Evolutionary conservation across 176 grass and related monocot species (phyloP), one percentile per base, ranked within the genome.

Genomic region (Elaeis guineensis): DNA sequence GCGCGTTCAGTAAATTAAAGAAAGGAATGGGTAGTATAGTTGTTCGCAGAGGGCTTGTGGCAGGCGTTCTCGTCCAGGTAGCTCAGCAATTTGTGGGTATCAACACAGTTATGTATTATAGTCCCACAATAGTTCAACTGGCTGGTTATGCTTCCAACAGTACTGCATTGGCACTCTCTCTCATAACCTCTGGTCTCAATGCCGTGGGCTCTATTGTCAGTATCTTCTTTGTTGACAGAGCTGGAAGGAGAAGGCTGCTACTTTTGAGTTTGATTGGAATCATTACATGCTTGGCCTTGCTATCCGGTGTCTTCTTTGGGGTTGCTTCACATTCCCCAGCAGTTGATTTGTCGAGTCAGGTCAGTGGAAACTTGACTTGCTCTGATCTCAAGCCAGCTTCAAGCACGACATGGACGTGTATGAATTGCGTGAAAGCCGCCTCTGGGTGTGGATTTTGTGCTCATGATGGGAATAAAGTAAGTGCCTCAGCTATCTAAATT

Each of bases 101-200:
- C 75, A 97, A 97, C 51, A 91, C 93, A 19, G 93, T 97, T 39
- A 97, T 97, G 93, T 97, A 97, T 75, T 97, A 97, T 69, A 97
- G 93, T 57, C 93, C 93, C 25, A 97, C 93, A 28, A 91, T 97
- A 54, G 87, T 97, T 60, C 93, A 97, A 68, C 74, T 91, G 15
- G 87, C 87, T 3, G 87, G 87, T 12, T 97, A 80, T 16, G 87
- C 87, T 52, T 91, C 87, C 20, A 97, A 97, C 61, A 79, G 80
- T 73, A 97, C 87, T 21, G 84, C 84, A 50, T 63, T 97, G 69
- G 75, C 84, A 3, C 78, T 97, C 6, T 97, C 93, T 56, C 81
- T 97, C 52, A 83, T 97, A 70, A 85, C 81, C 54, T 91, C 93
- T 18, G 93, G 93, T 65, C 81, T 97, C 58, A 97, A 91, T 62